Conservation (phyloP, 1,284 basidiomycete genomes). For the Irpex rosettiformis region DNA sequence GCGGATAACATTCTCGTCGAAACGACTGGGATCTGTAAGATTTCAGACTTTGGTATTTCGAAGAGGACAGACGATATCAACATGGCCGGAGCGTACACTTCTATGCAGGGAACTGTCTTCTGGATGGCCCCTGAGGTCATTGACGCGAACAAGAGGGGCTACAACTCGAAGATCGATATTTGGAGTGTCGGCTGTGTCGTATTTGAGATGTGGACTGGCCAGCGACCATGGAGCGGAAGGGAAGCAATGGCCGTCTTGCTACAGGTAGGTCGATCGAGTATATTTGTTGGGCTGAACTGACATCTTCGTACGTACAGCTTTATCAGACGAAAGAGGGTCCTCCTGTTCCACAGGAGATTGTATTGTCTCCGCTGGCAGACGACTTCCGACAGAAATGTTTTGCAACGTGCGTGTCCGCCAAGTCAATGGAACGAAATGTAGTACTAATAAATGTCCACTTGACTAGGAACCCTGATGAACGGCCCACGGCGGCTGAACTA, state of each 20-base stretch:
- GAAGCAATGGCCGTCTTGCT: slow-evolving; percentile 93
- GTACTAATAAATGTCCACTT: too few relatives aligned
- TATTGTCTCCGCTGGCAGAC: slow-evolving; percentile 71
- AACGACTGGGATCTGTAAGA: slow-evolving; percentile 91
- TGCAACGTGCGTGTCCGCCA: slow-evolving; percentile 66
- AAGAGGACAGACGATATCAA: slow-evolving; percentile 88
- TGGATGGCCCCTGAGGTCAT: slow-evolving; percentile 99
- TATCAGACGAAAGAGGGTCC: slow-evolving; percentile 83
- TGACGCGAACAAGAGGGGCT: slow-evolving; percentile 79
- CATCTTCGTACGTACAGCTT: slow-evolving; percentile 43
- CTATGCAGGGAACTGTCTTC: slow-evolving; percentile 96
- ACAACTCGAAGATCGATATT: slow-evolving; percentile 96
- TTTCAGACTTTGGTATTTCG: slow-evolving; percentile 97
- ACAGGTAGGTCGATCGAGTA: slow-evolving; percentile 54
- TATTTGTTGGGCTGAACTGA: slow-evolving; percentile 1
- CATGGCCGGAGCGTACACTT: slow-evolving; percentile 76
- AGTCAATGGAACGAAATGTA: too few relatives aligned
- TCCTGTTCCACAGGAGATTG: slow-evolving; percentile 83
- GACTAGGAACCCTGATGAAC: slow-evolving; percentile 80
- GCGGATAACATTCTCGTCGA: slow-evolving; percentile 98
- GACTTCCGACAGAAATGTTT: slow-evolving; percentile 92
- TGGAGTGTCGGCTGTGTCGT: slow-evolving; percentile 98
- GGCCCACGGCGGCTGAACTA: slow-evolving; percentile 83
- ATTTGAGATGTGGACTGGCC: slow-evolving; percentile 97
- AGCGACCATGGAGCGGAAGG: slow-evolving; percentile 89